phyloP scores from a whole-genome alignment of 768 basidiomycete species.

The Nidularia sp. region DNA sequence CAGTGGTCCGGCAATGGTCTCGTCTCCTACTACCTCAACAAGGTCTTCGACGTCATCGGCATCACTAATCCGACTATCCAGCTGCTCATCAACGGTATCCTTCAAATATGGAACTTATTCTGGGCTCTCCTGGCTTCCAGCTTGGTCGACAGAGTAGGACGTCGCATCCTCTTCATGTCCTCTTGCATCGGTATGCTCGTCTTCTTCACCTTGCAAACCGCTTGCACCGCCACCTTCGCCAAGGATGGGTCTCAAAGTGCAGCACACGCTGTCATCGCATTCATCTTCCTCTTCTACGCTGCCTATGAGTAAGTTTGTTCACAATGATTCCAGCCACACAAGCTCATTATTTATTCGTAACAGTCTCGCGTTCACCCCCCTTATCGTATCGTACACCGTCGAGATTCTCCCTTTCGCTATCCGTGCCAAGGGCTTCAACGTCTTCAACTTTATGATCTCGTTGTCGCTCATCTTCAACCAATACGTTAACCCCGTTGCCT shows the following conservation, averaged over 20 bases:
- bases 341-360: constrained; percentile 2
- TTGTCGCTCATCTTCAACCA: constrained; percentile 85
- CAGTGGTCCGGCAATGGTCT: constrained; percentile 87
- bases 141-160: constrained; percentile 60
- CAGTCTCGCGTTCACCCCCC: constrained; percentile 77
- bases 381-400: constrained; percentile 82
- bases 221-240: constrained; percentile 56
- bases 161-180: constrained; percentile 66
- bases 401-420: constrained; percentile 83
- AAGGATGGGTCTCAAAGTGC: constrained; percentile 35
- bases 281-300: constrained; percentile 82
- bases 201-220: constrained; percentile 67
- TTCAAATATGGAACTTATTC: constrained; percentile 76
- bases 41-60: constrained; percentile 66
- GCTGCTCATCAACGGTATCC: constrained; percentile 82
- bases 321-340: neutral
- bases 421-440: constrained; percentile 82
- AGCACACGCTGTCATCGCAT: constrained; percentile 72
- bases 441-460: constrained; percentile 79
- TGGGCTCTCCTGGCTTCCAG: constrained; percentile 27
- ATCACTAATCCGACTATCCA: constrained; percentile 58
- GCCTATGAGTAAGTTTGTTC: constrained; percentile 59
- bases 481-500: constrained; percentile 81
- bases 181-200: constrained; percentile 57
- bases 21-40: constrained; percentile 77